Percentiles rank a stretch among this genome's conserved stretches.
Conservation (phyloP, 768 basidiomycete species). For the Nidularia pulvinata region DNA sequence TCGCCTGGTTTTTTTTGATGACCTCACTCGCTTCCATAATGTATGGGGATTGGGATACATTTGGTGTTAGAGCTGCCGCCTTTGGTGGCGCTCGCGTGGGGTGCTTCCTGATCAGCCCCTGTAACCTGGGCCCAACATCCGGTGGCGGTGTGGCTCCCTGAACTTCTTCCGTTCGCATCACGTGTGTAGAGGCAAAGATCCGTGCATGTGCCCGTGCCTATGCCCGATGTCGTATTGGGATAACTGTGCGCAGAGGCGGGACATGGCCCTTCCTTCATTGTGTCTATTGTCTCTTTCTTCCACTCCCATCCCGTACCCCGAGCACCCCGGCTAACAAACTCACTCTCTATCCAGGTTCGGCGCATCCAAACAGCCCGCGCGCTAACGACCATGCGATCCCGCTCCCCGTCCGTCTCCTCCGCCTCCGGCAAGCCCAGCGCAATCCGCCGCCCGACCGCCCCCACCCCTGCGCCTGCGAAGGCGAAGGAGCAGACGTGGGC, state of each 20-base stretch:
- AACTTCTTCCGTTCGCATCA: too few species aligned
- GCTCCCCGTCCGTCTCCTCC: constrained; percentile 27
- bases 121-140: too few species aligned
- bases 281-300: not conserved
- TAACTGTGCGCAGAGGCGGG: not conserved
- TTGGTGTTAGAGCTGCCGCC: too few species aligned
- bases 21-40: too few species aligned
- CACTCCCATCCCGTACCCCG: not conserved
- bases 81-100: too few species aligned
- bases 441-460: constrained; percentile 23
- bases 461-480: constrained; percentile 8
- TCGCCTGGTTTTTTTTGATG: too few species aligned
- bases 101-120: too few species aligned
- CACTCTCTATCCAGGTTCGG: constrained; percentile 48
- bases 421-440: constrained; percentile 23
- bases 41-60: too few species aligned
- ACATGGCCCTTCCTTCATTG: not conserved
- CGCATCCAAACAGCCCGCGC: constrained; percentile 66
- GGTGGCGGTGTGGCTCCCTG: too few species aligned
- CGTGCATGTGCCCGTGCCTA: not conserved
- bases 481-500: not conserved
- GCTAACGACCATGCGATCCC: constrained; percentile 29
- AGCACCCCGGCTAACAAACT: constrained; percentile 5
- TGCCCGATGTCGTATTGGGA: not conserved
- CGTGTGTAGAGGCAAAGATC: not conserved